Conservation (phyloP, 495 filamentous ascomycete genomes). For the Clavariopsis aquatica region DNA sequence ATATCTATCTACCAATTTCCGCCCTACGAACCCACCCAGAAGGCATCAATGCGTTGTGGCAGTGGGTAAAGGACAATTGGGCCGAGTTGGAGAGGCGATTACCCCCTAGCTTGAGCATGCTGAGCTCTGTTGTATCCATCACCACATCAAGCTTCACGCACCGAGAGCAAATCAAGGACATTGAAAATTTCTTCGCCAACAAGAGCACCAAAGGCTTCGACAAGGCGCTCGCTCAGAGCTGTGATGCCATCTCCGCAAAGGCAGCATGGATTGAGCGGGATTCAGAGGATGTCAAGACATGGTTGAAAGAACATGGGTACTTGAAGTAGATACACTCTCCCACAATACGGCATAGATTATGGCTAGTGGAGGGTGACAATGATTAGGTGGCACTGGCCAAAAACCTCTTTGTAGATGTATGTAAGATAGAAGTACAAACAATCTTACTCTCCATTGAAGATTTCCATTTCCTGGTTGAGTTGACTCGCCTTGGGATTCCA, state of each 20-base stretch:
- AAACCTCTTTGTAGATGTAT: not conserved
- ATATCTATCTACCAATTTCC: conserved; percentile 84
- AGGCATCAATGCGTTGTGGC: conserved; percentile 79
- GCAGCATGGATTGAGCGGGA: conserved; percentile 64
- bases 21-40: conserved; percentile 75
- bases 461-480: too few relatives aligned
- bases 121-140: conserved; percentile 80
- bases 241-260: conserved; percentile 63
- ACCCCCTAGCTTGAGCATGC: conserved; percentile 79
- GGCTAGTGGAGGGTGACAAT: not conserved
- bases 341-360: not conserved
- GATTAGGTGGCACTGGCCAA: not conserved
- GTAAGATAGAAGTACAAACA: not conserved
- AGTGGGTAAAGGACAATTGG: conserved; percentile 87
- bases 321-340: conserved; percentile 34
- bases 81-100: conserved; percentile 72
- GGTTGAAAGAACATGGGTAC: conserved; percentile 62
- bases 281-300: conserved; percentile 59
- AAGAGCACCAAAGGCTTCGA: conserved; percentile 76
- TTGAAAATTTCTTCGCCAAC: conserved; percentile 76
- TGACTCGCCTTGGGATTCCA: too few relatives aligned
- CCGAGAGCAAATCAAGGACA: conserved; percentile 69
- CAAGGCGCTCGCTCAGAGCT: conserved; percentile 61
- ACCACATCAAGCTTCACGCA: conserved; percentile 80
- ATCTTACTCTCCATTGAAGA: not conserved